Evolutionary conservation across 78 protist species (phyloP), one percentile per base, ranked within the genome.

Genomic region (Dictyostelium intermedium): DNA sequence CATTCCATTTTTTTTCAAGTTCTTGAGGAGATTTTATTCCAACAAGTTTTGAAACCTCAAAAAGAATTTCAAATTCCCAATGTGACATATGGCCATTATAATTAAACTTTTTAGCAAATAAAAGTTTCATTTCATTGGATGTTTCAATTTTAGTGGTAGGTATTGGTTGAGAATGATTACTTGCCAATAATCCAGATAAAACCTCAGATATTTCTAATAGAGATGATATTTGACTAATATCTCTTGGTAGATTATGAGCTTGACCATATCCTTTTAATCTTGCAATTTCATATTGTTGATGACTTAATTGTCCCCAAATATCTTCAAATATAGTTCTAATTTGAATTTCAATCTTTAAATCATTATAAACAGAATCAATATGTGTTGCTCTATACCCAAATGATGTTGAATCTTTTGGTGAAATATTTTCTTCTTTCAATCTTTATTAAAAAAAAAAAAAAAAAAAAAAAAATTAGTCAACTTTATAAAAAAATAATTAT

Each of bases 331-430:
- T 20, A 2, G 83, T 77, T 77, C 83, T 77, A n/a, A 77, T 25
- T 41, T 77, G 83, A 9, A 77, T 39, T 41, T 77, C 83, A 25
- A 77, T 43, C 2, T 77, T 34, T 6, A 3, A 23, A 39, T 41
- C 83, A 18, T 41, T n/a, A 41, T 39, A 77, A 10, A 39, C 13
- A 2, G 60, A 20, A 77, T 77, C 83, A n/a, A 14, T n/a, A 41
- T 77, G 83, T 5, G 45, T 35, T 18, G 83, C 83, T n/a, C 83
- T 77, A 77, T 77, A 77, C 43, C 61, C 83, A 77, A 41, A 39
- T 2, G 23, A 25, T 39, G 34, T 14, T 2, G 34, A 41, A 9
- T 35, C 60, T 39, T 77, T 41, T 39, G 60, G 47, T n/a, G 34
- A 14, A 20, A 16, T 77, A 23, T 39, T 77, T 43, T 77, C 83